phyloP scores from a whole-genome alignment of 176 grass and related monocot genomes.

The Pontederia paniculata region DNA sequence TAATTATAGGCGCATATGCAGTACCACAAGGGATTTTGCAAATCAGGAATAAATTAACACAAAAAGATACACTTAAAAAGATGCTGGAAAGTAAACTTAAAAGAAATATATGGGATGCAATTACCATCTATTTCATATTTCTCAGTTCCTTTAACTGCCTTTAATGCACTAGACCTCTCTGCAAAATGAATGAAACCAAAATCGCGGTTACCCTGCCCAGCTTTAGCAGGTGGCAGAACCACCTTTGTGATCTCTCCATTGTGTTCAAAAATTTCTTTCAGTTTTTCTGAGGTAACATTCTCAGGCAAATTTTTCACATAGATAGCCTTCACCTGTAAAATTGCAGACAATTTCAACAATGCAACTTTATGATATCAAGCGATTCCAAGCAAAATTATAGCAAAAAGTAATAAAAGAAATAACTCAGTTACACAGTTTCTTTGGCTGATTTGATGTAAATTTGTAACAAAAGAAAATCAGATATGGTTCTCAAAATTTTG shows the following conservation, averaged over 20 bases:
- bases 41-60: too few relatives aligned
- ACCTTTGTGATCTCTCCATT: constrained; percentile 86
- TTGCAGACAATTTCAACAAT: background rate
- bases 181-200: constrained; percentile 96
- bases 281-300: constrained; percentile 62
- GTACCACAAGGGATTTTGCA: too few relatives aligned
- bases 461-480: too few relatives aligned
- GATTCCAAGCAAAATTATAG: background rate
- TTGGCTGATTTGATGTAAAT: too few relatives aligned
- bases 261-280: constrained; percentile 80
- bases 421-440: background rate
- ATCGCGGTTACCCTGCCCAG: constrained; percentile 71
- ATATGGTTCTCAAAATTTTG: too few relatives aligned
- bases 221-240: constrained; percentile 75
- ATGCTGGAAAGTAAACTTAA: background rate
- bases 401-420: background rate
- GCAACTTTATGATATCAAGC: background rate
- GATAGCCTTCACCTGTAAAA: constrained; percentile 78
- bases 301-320: constrained; percentile 97
- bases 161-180: constrained; percentile 89
- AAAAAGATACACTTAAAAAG: too few relatives aligned
- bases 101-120: background rate
- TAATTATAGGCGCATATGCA: too few relatives aligned
- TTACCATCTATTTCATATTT: constrained; percentile 95
- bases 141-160: constrained; percentile 74